phyloP scores from a whole-genome alignment of 805 yeast genomes.

The Schwanniomyces vanrijiae region DNA sequence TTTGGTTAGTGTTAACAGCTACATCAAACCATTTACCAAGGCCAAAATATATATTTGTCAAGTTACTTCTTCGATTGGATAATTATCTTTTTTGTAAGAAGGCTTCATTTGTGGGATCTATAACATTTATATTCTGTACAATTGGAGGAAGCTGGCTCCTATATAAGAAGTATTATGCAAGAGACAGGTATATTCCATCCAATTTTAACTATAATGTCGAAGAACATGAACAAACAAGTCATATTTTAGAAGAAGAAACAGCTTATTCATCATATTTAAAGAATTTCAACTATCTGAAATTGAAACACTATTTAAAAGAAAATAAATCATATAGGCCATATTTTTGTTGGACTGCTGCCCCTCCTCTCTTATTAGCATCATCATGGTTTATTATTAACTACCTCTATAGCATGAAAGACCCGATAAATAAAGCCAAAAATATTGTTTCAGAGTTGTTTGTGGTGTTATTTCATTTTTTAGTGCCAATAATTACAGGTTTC shows the following conservation, averaged over 20 bases:
- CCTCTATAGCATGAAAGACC: slow-evolving; percentile 41
- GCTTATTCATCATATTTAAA: background rate
- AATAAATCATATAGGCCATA: slow-evolving; percentile 4
- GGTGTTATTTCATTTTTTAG: slow-evolving; percentile 59
- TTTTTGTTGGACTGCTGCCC: slow-evolving; percentile 17
- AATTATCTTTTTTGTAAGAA: slow-evolving; percentile 30
- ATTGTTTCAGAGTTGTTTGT: slow-evolving; percentile 61
- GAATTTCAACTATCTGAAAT: background rate
- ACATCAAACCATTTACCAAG: slow-evolving; percentile 31
- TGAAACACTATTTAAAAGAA: background rate
- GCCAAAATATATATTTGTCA: slow-evolving; percentile 53
- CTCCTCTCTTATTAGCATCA: slow-evolving; percentile 40
- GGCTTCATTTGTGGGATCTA: slow-evolving; percentile 6
- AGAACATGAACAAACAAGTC: background rate
- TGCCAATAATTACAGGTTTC: slow-evolving; percentile 60
- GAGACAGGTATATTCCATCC: background rate
- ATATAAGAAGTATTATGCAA: slow-evolving; percentile 12
- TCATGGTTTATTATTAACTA: slow-evolving; percentile 53
- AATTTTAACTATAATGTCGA: background rate
- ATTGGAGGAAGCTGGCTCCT: slow-evolving; percentile 18
- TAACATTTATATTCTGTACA: slow-evolving; percentile 14
- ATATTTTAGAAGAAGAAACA: background rate
- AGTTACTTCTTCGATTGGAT: slow-evolving; percentile 46
- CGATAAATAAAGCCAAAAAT: slow-evolving; percentile 48
- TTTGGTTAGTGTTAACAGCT: slow-evolving; percentile 8